Base-by-base conservation (phyloP, 768 basidiomycete genomes). In the Pulveroboletus ravenelii region DNA sequence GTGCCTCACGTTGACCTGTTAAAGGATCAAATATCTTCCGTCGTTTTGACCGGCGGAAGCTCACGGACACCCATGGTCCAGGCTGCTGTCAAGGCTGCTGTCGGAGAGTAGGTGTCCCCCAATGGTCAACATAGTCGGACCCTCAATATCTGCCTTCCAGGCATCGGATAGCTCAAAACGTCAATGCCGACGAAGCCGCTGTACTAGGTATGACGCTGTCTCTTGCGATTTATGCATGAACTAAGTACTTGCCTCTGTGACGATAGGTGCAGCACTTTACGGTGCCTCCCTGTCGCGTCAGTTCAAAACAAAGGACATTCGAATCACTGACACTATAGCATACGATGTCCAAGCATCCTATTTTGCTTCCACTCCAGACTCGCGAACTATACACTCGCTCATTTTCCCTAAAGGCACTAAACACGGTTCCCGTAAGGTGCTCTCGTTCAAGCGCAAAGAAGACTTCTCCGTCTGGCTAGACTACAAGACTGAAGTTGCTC, bases 161-260 rank as follows among this genome's bases (percentile, higher is more conserved):
- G 41, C 80, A 85, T 46, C 91, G 89, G 69, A 87, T 98, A 50
- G 91, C 95, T 6, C 77, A 86, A 62, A 98, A 97, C 58, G 90
- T 99, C 53, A 98, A 99, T 65, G 87, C 95, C 0, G 96, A 98
- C 64, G 96, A 99, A 71, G 90, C 93, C 0, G 89, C 88, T 23
- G 95, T 97, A 17, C 79, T 99, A 39, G 93, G 87, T 76, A 66
- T 18, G 58, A 43, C 20, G 7, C 7, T 18, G 14, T 52, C 20
- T 47, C 15, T 3, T 40, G 44, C 50, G 34, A 38, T 2, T 14
- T 1, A 30, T 41, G 27, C 18, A n/a, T 47, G 27, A 47, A 45
- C 59, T 48, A 48, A 52, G 5, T 30, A 17, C 23, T 17, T 46
- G 9, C 10, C 17, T 51, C 29, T 14, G 15, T 29, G 34, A 41